Evolutionary conservation across 768 basidiomycete species (phyloP).

Genomic region (Cyclocybe cylindracea): DNA sequence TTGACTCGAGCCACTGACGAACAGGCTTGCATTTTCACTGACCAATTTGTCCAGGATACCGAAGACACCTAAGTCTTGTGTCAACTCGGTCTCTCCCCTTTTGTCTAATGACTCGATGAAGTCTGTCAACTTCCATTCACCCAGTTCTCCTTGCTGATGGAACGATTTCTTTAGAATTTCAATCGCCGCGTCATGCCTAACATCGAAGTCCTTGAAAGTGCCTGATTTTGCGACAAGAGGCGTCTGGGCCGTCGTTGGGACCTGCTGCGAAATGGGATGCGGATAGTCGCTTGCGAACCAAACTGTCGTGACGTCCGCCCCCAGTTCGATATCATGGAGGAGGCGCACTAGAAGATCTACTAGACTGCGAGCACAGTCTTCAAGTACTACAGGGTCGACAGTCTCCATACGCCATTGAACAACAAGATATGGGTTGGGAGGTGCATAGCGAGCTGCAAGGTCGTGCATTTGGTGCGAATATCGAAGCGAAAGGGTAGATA

Average conservation of each 20-base stretch:
- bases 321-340: slow-evolving; percentile 27
- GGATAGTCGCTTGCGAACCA: slow-evolving; percentile 65
- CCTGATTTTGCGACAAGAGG: slow-evolving; percentile 33
- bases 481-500: slow-evolving; percentile 26
- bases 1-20: slow-evolving; percentile 47
- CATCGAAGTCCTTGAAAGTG: slow-evolving; percentile 45
- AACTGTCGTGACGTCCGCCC: slow-evolving; percentile 37
- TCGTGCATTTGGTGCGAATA: slow-evolving; percentile 45
- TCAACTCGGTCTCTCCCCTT: slow-evolving; percentile 27
- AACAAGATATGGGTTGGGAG: slow-evolving; percentile 41
- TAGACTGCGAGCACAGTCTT: slow-evolving; percentile 51
- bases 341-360: slow-evolving; percentile 40
- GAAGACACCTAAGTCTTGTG: slow-evolving; percentile 49
- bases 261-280: slow-evolving; percentile 17
- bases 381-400: slow-evolving; percentile 39
- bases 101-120: slow-evolving; percentile 32
- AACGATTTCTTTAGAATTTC: slow-evolving; percentile 45
- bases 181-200: slow-evolving; percentile 47
- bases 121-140: slow-evolving; percentile 43
- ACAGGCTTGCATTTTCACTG: slow-evolving; percentile 46
- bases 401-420: slow-evolving; percentile 65
- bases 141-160: slow-evolving; percentile 36
- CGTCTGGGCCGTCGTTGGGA: slow-evolving; percentile 6
- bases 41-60: slow-evolving; percentile 62
- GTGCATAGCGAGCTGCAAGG: slow-evolving; percentile 39